These are phyloP conservation scores for Trichoderma harzianum DNA, from an alignment of 2,329 filamentous ascomycete species.

Conservation along the genomic window DNA sequence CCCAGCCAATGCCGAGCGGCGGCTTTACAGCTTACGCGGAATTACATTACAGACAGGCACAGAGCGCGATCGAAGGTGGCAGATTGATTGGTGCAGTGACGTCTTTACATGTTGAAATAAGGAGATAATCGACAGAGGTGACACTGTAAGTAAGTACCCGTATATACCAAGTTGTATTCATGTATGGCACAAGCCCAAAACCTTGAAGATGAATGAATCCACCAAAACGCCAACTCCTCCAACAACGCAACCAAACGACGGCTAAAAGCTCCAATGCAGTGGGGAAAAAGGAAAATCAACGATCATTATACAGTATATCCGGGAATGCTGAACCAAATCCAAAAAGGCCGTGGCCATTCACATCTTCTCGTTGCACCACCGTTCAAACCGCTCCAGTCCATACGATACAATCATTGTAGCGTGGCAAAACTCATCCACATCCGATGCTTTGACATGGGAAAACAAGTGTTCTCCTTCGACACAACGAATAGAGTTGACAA, in stretches of 20 bases:
- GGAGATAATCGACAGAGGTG: not conserved
- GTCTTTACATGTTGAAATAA: not conserved
- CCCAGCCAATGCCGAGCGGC: not conserved
- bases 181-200: not conserved
- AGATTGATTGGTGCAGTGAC: not conserved
- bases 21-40: not conserved
- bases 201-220: not conserved
- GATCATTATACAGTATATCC: not conserved
- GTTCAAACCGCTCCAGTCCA: conserved; percentile 3
- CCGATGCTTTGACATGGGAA: not conserved
- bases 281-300: not conserved
- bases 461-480: conserved; percentile 1
- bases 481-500: not conserved
- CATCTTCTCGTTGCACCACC: not conserved
- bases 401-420: conserved; percentile 3
- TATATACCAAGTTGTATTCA: not conserved
- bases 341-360: not conserved
- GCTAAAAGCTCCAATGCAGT: not conserved
- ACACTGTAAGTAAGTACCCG: too few species aligned
- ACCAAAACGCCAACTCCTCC: not conserved
- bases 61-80: not conserved
- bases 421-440: conserved; percentile 12
- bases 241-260: not conserved
- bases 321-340: not conserved
- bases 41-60: not conserved